A percentile compares a stretch with the other conserved stretches of the same genome.
phyloP scores from a whole-genome alignment of 208 protist genomes.

The Spongospora subterranea region DNA sequence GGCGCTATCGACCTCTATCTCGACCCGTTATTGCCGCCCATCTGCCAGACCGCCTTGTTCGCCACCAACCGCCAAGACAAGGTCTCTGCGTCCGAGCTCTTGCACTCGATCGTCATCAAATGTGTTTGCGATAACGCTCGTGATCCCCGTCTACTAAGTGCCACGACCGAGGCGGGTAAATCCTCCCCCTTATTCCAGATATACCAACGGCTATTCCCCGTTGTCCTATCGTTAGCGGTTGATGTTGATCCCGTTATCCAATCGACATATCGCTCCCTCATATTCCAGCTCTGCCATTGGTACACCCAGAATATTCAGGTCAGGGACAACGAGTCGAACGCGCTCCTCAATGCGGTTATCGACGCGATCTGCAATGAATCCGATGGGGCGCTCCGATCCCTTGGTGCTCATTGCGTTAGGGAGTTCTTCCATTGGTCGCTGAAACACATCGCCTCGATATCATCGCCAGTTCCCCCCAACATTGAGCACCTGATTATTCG shows the following conservation, averaged over 20 bases:
- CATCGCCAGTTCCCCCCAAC: not conserved
- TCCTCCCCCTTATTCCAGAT: not conserved
- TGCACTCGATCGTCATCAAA: not conserved
- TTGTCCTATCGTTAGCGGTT: not conserved
- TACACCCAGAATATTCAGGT: not conserved
- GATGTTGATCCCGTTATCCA: not conserved
- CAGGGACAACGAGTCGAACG: not conserved
- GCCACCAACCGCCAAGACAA: not conserved
- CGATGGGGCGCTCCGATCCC: not conserved
- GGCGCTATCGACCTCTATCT: not conserved
- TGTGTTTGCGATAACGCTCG: not conserved
- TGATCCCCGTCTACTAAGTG: not conserved
- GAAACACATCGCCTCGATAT: not conserved
- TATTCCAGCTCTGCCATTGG: not conserved
- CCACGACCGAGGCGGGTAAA: too few relatives aligned
- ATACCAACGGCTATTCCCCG: not conserved
- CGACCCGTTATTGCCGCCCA: not conserved
- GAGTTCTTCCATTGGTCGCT: not conserved
- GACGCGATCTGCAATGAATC: not conserved
- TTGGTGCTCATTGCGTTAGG: not conserved
- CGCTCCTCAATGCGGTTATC: not conserved
- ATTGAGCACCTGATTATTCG: too few relatives aligned
- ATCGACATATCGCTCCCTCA: not conserved
- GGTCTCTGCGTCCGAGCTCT: not conserved
- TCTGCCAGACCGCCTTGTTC: not conserved